Conservation (phyloP, 306 rosid genomes). For the Cicer chorassanicum region DNA sequence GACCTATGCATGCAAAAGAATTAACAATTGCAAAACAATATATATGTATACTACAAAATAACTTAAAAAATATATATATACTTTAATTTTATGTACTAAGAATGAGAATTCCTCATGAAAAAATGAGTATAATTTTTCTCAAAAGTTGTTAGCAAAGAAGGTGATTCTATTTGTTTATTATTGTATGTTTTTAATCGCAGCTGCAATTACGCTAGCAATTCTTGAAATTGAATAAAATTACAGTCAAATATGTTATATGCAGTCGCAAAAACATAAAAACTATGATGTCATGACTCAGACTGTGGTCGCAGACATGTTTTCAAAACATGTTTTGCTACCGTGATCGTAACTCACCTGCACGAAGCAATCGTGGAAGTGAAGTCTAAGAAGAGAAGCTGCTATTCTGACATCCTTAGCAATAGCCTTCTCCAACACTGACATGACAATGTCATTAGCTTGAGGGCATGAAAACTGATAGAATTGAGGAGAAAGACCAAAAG, state of each 20-base stretch:
- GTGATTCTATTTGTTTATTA: not conserved
- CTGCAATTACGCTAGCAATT: not conserved
- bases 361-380: constrained; percentile 85
- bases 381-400: constrained; percentile 85
- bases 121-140: not conserved
- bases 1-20: not conserved
- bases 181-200: not conserved
- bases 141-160: not conserved
- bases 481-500: constrained; percentile 64
- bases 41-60: not conserved
- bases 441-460: constrained; percentile 76
- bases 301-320: not conserved
- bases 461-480: constrained; percentile 81
- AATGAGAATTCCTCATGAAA: not conserved
- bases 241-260: not conserved
- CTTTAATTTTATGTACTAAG: not conserved
- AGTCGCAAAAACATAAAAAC: not conserved
- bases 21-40: not conserved
- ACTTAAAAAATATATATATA: not conserved
- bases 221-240: not conserved
- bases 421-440: constrained; percentile 76
- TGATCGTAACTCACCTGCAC: constrained; percentile 62
- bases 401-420: constrained; percentile 61
- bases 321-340: not conserved
- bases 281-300: not conserved